Evolutionary conservation across 805 yeast species (phyloP).

Genomic region (Dipodascopsis uninucleata): DNA sequence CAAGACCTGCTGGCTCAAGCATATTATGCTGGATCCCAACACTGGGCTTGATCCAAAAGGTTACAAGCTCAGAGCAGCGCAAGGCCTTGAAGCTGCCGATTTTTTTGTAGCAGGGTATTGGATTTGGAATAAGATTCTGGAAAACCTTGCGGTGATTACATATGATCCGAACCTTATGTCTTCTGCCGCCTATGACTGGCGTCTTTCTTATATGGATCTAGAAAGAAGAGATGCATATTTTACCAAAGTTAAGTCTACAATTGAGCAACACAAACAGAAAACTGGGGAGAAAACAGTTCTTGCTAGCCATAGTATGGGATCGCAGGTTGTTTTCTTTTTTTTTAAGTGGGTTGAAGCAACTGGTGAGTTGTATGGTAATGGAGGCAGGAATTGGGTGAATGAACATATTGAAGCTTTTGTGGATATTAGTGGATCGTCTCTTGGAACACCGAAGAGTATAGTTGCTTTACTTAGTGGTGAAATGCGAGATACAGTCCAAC

Average conservation of each 20-base stretch:
- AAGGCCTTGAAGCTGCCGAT: slow-evolving; percentile 95
- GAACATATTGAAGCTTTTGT: slow-evolving; percentile 75
- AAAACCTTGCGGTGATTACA: slow-evolving; percentile 89
- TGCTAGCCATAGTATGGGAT: slow-evolving; percentile 94
- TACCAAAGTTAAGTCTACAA: slow-evolving; percentile 63
- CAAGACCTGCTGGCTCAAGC: slow-evolving; percentile 90
- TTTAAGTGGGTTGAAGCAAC: slow-evolving; percentile 94
- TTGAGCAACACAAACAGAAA: slow-evolving; percentile 55
- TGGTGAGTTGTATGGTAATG: slow-evolving; percentile 79
- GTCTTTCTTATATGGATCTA: slow-evolving; percentile 82
- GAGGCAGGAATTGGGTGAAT: slow-evolving; percentile 87
- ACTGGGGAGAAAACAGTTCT: slow-evolving; percentile 69
- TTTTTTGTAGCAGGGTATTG: slow-evolving; percentile 96
- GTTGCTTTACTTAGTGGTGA: slow-evolving; percentile 94
- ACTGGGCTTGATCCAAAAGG: slow-evolving; percentile 93
- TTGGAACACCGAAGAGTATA: slow-evolving; percentile 93
- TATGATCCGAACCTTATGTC: slow-evolving; percentile 88
- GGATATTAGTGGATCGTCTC: slow-evolving; percentile 81
- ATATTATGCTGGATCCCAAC: slow-evolving; percentile 79
- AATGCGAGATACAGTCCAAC: slow-evolving; percentile 94
- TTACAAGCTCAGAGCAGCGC: slow-evolving; percentile 79
- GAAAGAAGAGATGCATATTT: slow-evolving; percentile 87
- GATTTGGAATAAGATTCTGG: slow-evolving; percentile 97
- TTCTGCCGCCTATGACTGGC: slow-evolving; percentile 95
- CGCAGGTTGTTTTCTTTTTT: slow-evolving; percentile 83